Evolutionary conservation across 2,329 filamentous ascomycete genomes (phyloP).

Genomic region (Diplodia intermedia): DNA sequence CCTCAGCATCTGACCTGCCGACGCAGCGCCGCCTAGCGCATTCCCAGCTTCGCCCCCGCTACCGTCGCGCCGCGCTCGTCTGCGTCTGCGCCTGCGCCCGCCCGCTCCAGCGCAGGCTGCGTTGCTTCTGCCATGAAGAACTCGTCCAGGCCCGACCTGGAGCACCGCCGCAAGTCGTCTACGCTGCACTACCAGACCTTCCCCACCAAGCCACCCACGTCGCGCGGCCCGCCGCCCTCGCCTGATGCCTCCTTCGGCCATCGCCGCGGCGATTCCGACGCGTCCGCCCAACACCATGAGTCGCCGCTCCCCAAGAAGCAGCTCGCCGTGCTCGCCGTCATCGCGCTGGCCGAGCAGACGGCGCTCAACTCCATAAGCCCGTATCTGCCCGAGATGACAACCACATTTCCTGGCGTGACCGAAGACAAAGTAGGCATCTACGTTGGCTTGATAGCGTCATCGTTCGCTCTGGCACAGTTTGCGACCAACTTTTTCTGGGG

Average conservation of each 20-base stretch:
- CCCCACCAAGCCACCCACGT: slow-evolving; percentile 74
- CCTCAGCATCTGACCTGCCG: slow-evolving; percentile 2
- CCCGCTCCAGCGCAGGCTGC: slow-evolving; percentile 4
- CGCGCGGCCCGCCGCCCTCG: slow-evolving; percentile 62
- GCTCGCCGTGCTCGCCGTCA: slow-evolving; percentile 82
- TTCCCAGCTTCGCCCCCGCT: slow-evolving; percentile 1
- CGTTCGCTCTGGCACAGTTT: slow-evolving; percentile 91
- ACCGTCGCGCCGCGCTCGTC: slow-evolving; percentile 5
- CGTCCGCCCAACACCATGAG: slow-evolving; percentile 55
- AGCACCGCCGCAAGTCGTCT: slow-evolving; percentile 56
- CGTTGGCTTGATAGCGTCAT: slow-evolving; percentile 86
- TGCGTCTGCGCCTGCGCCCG: no score
- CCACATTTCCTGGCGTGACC: slow-evolving; percentile 81
- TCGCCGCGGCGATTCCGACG: slow-evolving; percentile 43
- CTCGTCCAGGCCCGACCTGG: slow-evolving; percentile 35
- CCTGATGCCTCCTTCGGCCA: slow-evolving; percentile 32
- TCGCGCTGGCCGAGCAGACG: slow-evolving; percentile 92
- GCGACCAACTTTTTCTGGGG: slow-evolving; percentile 93
- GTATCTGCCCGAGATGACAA: slow-evolving; percentile 92
- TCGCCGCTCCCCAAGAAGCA: slow-evolving; percentile 84
- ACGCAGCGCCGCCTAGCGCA: slow-evolving; percentile 14
- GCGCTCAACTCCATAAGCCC: slow-evolving; percentile 96
- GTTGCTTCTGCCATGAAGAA: slow-evolving; percentile 23
- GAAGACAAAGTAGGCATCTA: slow-evolving; percentile 78
- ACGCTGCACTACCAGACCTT: slow-evolving; percentile 80